phyloP scores from a whole-genome alignment of 192 early-diverging fungal genomes.

The Backusella mclennaniae region DNA sequence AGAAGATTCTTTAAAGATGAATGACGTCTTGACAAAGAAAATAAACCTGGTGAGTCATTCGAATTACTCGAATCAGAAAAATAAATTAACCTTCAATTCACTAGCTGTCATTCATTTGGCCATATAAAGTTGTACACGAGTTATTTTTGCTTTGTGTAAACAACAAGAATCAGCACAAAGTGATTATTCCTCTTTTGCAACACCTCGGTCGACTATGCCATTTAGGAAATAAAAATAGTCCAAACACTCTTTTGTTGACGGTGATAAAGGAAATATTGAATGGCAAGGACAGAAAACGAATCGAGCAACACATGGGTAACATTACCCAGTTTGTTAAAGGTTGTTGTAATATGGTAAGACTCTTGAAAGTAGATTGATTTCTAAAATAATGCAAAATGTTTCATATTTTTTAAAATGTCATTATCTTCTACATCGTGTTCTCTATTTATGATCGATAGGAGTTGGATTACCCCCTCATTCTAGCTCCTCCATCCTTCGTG shows the following conservation, averaged over 20 bases:
- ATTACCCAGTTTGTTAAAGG: slow-evolving; percentile 4
- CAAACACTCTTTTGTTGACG: background rate
- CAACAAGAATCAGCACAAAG: slow-evolving; percentile 12
- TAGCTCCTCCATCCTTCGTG: background rate
- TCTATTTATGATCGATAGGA: background rate
- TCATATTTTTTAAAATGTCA: background rate
- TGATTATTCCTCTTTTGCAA: background rate
- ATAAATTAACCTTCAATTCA: no score
- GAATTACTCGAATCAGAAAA: background rate
- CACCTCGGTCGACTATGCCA: background rate
- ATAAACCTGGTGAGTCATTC: background rate
- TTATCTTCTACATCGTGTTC: background rate
- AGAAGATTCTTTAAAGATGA: background rate
- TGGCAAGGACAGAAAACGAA: background rate
- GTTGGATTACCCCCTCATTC: slow-evolving; percentile 5
- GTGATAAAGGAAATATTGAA: background rate
- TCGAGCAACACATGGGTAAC: background rate
- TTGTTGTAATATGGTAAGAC: background rate
- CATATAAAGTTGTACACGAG: slow-evolving; percentile 5
- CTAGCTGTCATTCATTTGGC: slow-evolving; percentile 19
- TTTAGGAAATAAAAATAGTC: background rate
- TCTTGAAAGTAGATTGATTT: background rate
- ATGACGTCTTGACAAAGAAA: background rate
- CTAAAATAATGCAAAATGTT: slow-evolving; percentile 1
- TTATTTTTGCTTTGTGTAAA: slow-evolving; percentile 6